phyloP scores from a whole-genome alignment of 495 filamentous ascomycete genomes.

The Hyaloscypha hepaticicola region DNA sequence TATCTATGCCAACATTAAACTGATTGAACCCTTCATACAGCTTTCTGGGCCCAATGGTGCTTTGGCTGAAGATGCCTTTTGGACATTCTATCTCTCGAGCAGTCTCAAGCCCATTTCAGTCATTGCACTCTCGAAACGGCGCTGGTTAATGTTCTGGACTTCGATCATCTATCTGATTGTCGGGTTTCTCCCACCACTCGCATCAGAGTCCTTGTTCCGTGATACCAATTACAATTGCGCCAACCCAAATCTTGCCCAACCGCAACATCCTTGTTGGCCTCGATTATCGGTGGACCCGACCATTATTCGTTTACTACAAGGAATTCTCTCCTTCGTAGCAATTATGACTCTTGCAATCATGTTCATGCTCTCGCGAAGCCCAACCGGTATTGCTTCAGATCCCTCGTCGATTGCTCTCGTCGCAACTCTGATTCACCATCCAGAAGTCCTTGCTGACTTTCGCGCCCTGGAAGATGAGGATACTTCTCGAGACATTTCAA shows the following conservation, averaged over 20 bases:
- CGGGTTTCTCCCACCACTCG: background rate
- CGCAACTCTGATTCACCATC: background rate
- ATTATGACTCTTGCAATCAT: background rate
- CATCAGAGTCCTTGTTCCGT: background rate
- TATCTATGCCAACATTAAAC: background rate
- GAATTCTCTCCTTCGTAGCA: background rate
- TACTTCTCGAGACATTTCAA: background rate
- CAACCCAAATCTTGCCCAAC: background rate
- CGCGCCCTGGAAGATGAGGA: background rate
- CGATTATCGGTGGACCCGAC: background rate
- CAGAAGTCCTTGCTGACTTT: background rate
- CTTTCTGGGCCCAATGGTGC: background rate
- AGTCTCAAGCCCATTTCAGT: background rate
- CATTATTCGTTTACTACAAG: background rate
- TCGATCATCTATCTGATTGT: background rate
- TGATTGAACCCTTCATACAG: background rate
- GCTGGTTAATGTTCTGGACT: slow-evolving; percentile 1
- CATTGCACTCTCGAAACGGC: background rate
- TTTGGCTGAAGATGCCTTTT: background rate
- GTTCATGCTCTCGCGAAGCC: background rate
- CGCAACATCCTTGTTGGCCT: background rate
- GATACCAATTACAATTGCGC: background rate
- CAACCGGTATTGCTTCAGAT: background rate
- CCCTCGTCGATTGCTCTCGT: background rate
- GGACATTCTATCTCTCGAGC: background rate